Evolutionary conservation across 148 eudicot genomes (phyloP), one percentile per base, ranked within the genome.

Genomic region (Fagopyrum esculentum): DNA sequence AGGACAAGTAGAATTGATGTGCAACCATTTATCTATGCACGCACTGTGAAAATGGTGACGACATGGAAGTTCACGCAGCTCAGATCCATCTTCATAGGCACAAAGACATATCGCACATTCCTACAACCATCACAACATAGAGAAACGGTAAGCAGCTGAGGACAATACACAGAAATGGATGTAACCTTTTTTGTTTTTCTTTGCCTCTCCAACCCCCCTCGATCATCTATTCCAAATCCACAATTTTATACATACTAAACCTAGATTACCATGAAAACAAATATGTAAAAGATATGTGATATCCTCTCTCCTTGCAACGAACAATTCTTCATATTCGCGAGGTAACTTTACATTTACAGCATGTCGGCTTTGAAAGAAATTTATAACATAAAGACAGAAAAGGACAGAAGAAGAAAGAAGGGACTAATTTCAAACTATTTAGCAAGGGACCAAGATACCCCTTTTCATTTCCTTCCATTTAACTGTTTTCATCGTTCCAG

Each of bases 1-100:
- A n/a, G 98, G 98, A 69, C 98, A 95, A 40, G 92, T 92, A 35
- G 98, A 89, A 44, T 95, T 95, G 13, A 89, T 86, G 77, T 73
- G 86, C 79, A 95, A 72, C 98, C 98, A 95, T 81, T 90, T 91
- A 83, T 92, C 96, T 75, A 95, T 89, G 85, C 98, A 95, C n/a
- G 85, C 71, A 43, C 86, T 76, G 69, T 95, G 98, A 77, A 95
- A 95, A 81, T 89, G 93, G 79, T 95, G 98, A 17, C 79, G 83
- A 63, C 98, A 95, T 4, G 97, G 98, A 64, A 95, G 97, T 80
- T 92, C 96, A 29, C 95, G 89, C 72, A 95, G 77, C 68, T 90
- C 96, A 44, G 69, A 71, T 78, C 93, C 98, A 60, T 95, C 97
- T 0, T 95, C 97, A 43, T 95, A 95, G 29, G 88, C 22, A 71